phyloP scores from a whole-genome alignment of 768 basidiomycete genomes.

The Tubosaeta sp. region DNA sequence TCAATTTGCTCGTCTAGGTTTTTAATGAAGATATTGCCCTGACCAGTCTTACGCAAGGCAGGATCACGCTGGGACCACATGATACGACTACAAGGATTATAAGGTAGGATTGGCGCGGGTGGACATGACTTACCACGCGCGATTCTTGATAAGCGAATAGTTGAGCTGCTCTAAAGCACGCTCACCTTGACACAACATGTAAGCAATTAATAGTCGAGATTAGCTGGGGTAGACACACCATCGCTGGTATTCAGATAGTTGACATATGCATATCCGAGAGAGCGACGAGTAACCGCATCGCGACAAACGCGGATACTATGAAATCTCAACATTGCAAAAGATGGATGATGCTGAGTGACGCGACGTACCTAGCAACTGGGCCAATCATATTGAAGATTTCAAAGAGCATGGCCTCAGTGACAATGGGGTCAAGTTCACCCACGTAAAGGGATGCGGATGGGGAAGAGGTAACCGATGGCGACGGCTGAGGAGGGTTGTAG shows the following conservation, averaged over 20 bases:
- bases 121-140: conserved; percentile 70
- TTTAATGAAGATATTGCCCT: conserved; percentile 99
- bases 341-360: neutral
- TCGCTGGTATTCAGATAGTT: conserved; percentile 96
- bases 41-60: conserved; percentile 97
- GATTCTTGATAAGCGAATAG: conserved; percentile 98
- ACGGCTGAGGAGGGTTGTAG: conserved; percentile 50
- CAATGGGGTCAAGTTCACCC: conserved; percentile 95
- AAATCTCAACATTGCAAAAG: neutral
- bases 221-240: conserved; percentile 54
- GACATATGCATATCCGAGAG: conserved; percentile 99
- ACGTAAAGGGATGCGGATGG: conserved; percentile 96
- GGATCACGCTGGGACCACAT: conserved; percentile 99
- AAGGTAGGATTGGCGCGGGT: neutral
- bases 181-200: conserved; percentile 57
- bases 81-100: conserved; percentile 66
- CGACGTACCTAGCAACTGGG: conserved; percentile 86
- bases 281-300: conserved; percentile 99
- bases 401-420: conserved; percentile 99
- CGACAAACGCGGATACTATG: conserved; percentile 96
- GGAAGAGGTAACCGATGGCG: conserved; percentile 52
- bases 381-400: conserved; percentile 99
- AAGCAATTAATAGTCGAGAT: neutral
- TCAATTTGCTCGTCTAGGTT: conserved; percentile 96
- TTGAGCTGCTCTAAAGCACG: conserved; percentile 98